These are phyloP conservation scores for Amesomyces nigricolor DNA, from an alignment of 2,329 filamentous ascomycete genomes.

Conservation along the genomic window DNA sequence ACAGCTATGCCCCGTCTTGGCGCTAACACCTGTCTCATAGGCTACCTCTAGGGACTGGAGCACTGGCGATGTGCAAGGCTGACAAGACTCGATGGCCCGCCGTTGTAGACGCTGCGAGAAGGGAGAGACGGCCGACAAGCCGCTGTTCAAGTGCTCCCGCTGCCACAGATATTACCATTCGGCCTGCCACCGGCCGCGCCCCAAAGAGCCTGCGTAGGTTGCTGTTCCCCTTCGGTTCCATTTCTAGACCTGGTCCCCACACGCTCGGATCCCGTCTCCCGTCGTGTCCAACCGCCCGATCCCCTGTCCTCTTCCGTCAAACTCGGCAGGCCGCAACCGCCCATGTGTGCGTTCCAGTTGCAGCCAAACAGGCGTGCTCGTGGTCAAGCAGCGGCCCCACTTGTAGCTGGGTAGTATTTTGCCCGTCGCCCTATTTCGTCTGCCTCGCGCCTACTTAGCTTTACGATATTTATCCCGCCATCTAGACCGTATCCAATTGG, in stretches of 20 bases:
- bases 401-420: conserved; percentile 13
- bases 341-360: neutral
- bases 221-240: neutral
- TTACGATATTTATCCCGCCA: neutral
- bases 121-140: conserved; percentile 18
- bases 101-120: conserved; percentile 21
- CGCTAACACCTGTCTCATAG: conserved; percentile 8
- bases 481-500: conserved; percentile 1
- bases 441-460: conserved; percentile 4
- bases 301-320: conserved; percentile 3
- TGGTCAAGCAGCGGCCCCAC: conserved; percentile 2
- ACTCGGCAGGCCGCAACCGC: neutral
- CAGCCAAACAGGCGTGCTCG: conserved; percentile 2
- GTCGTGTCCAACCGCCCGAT: neutral
- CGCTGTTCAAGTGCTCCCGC: conserved; percentile 22
- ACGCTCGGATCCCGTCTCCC: neutral
- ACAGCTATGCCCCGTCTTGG: neutral
- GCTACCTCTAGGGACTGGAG: neutral
- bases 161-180: conserved; percentile 26
- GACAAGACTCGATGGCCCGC: conserved; percentile 7
- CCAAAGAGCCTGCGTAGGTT: conserved; percentile 19
- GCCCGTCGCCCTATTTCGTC: conserved; percentile 8
- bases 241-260: neutral
- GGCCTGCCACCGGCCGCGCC: conserved; percentile 24
- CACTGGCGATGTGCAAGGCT: conserved; percentile 13